A percentile compares a stretch with the other conserved stretches of the same genome.
These are phyloP conservation scores for Geosmithia putterillii DNA, from an alignment of 2,329 filamentous ascomycete genomes.

Conservation along the genomic window DNA sequence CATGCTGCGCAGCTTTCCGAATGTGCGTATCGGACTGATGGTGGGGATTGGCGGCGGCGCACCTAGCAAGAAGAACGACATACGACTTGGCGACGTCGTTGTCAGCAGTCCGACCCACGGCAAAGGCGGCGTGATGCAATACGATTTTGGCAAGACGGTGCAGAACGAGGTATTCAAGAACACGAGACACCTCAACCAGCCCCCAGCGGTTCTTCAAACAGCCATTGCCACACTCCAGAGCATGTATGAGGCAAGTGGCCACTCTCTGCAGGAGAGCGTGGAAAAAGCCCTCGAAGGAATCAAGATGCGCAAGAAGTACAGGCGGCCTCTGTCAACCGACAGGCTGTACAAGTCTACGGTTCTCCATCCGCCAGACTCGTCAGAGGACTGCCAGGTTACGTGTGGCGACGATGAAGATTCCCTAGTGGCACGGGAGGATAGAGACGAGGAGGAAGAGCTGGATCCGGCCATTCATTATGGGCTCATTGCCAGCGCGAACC, in stretches of 20 bases:
- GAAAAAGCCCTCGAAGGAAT: not conserved
- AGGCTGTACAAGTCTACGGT: not conserved
- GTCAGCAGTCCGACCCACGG: not conserved
- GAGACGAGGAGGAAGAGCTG: conserved; percentile 1
- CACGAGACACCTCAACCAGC: not conserved
- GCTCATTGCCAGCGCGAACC: conserved; percentile 15
- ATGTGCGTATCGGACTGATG: conserved; percentile 15
- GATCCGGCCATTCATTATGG: too few relatives aligned
- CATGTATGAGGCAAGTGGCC: not conserved
- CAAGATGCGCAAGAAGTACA: not conserved
- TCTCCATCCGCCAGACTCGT: too few relatives aligned
- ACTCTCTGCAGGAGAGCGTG: not conserved
- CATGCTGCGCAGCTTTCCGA: conserved; percentile 15
- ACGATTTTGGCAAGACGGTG: not conserved
- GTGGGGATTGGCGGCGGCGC: conserved; percentile 21
- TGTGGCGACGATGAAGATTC: not conserved
- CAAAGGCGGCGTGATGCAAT: not conserved
- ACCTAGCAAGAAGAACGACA: conserved; percentile 12
- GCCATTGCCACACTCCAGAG: not conserved
- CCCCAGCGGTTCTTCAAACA: not conserved
- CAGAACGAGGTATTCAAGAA: conserved; percentile 2
- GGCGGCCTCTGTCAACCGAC: not conserved
- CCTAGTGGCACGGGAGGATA: not conserved
- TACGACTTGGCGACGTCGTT: conserved; percentile 10
- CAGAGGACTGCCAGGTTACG: too few relatives aligned